These are phyloP conservation scores for Ceratobasidium sp. DNA, from an alignment of 1,284 basidiomycete genomes.

Conservation along the genomic window DNA sequence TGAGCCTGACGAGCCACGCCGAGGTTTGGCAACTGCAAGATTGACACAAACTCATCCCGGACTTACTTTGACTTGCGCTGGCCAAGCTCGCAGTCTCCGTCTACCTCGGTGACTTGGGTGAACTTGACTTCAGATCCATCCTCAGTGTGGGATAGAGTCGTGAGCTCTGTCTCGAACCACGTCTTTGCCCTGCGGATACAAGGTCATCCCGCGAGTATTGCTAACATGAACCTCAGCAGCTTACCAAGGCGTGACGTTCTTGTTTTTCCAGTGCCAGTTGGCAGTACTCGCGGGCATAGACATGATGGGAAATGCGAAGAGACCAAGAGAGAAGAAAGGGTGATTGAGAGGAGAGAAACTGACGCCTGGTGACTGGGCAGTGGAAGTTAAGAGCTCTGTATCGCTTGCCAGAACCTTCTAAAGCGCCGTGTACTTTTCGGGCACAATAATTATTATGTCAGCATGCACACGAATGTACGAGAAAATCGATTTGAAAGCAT, in stretches of 20 bases:
- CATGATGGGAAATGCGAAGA: background rate
- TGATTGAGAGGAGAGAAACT: background rate
- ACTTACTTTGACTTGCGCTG: constrained; percentile 89
- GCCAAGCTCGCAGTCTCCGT: constrained; percentile 90
- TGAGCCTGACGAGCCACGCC: constrained; percentile 65
- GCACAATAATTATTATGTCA: too few relatives aligned
- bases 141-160: constrained; percentile 62
- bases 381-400: constrained; percentile 26
- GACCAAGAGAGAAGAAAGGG: background rate
- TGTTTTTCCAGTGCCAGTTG: constrained; percentile 92
- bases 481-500: constrained; percentile 31
- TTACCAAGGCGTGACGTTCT: constrained; percentile 50
- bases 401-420: constrained; percentile 38
- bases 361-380: background rate
- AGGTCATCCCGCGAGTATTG: constrained; percentile 53
- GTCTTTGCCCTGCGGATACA: constrained; percentile 70
- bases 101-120: constrained; percentile 72
- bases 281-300: constrained; percentile 71
- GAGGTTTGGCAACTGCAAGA: background rate
- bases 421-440: too few relatives aligned
- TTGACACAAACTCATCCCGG: background rate
- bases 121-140: constrained; percentile 66
- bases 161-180: constrained; percentile 83
- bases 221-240: background rate
- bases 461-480: constrained; percentile 10